phyloP scores from a whole-genome alignment of 2,329 filamentous ascomycete genomes.

The Fragosphaeria purpurea region DNA sequence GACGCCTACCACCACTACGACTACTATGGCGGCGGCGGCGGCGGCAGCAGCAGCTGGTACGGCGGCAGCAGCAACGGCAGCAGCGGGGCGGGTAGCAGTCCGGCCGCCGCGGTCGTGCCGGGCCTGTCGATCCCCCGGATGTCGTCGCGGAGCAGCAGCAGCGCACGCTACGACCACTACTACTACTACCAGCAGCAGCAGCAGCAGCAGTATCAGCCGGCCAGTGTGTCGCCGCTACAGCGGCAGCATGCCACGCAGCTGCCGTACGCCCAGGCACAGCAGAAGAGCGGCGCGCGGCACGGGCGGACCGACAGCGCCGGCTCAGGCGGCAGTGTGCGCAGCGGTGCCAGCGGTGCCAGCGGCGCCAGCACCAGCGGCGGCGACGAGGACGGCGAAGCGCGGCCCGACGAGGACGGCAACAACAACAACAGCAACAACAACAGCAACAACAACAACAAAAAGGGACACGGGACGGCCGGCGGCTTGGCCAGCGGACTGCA shows the following conservation, averaged over 20 bases:
- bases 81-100: too few relatives aligned
- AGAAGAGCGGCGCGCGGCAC: too few relatives aligned
- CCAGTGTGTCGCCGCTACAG: background rate
- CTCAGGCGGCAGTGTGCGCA: background rate
- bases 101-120: too few relatives aligned
- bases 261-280: too few relatives aligned
- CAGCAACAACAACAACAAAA: background rate
- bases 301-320: background rate
- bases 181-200: background rate
- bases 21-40: slow-evolving; percentile 5
- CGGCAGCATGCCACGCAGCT: too few relatives aligned
- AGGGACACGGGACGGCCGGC: background rate
- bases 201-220: background rate
- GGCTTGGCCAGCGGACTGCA: slow-evolving; percentile 16
- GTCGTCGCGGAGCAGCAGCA: too few relatives aligned
- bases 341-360: background rate
- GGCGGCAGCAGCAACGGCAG: background rate
- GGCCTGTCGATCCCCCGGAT: too few relatives aligned
- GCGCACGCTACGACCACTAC: too few relatives aligned
- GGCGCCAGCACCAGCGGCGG: background rate
- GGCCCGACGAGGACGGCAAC: background rate
- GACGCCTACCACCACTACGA: background rate
- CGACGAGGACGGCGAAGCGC: background rate
- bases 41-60: background rate
- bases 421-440: background rate